Conservation (phyloP, 208 protist genomes). For the Wallacemonas sp. region DNA sequence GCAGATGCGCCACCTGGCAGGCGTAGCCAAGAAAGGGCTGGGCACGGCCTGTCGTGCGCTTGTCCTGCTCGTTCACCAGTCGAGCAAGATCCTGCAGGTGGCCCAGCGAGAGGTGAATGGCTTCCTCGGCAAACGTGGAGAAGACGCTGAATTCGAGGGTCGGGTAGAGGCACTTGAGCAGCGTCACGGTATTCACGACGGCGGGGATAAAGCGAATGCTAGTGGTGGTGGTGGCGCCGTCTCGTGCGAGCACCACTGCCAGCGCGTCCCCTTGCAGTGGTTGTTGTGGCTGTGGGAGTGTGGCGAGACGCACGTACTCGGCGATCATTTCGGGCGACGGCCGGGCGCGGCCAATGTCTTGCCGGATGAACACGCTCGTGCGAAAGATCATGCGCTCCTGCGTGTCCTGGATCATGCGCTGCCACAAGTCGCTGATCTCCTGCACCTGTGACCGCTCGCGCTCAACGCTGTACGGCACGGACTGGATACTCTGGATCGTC, state of each 20-base stretch:
- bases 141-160: constrained; percentile 86
- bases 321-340: constrained; percentile 40
- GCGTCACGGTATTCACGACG: constrained; percentile 53
- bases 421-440: constrained; percentile 57
- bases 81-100: constrained; percentile 62
- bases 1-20: constrained; percentile 74
- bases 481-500: constrained; percentile 74
- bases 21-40: constrained; percentile 15
- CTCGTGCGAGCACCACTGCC: too few relatives aligned
- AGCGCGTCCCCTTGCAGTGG: too few relatives aligned
- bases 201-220: constrained; percentile 49
- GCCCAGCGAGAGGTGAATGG: constrained; percentile 62
- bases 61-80: constrained; percentile 42
- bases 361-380: constrained; percentile 72
- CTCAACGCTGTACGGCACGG: constrained; percentile 19
- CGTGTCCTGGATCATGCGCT: constrained; percentile 84
- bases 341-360: constrained; percentile 43
- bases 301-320: constrained; percentile 37
- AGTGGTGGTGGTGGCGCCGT: background rate
- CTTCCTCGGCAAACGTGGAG: constrained; percentile 86
- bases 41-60: constrained; percentile 10
- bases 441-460: constrained; percentile 21
- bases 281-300: constrained; percentile 10
- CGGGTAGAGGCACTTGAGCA: constrained; percentile 77
- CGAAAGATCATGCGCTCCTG: constrained; percentile 87